Evolutionary conservation across 148 eudicot species (phyloP), one percentile per base, ranked within the genome.

Genomic region (Heliosperma pusillum): DNA sequence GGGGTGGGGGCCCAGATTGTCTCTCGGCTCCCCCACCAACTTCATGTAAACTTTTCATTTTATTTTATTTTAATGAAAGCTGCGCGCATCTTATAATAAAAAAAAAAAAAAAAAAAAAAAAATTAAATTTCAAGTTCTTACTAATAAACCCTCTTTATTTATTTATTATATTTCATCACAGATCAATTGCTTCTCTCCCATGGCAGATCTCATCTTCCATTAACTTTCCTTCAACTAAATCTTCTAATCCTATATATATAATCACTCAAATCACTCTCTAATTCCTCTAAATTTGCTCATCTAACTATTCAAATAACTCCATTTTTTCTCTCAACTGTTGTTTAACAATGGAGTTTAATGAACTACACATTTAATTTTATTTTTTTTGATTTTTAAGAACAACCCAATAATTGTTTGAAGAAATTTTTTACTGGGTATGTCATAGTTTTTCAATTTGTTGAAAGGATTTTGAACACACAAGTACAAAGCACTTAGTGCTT

Each of bases 161-260:
- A n/a, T n/a, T n/a, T n/a, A n/a, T n/a, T 50, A 12, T 50, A 50
- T 50, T 13, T 50, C 55, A 56, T 62, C 74, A 75, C 75, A 75
- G 75, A 4, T 71, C 70, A 78, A 80, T 75, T 47, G 78, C 75
- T 80, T 70, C 17, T 50, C 79, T 80, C 66, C 72, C 27, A 75
- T 80, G 78, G 75, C 79, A 70, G 82, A 80, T 80, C 78, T 80
- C 82, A 70, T 70, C 82, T 80, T 80, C 82, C 78, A 50, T 74
- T 75, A 74, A 69, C 71, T 47, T 80, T 74, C 75, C 69, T 55
- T 36, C 67, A 30, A 19, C 19, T 59, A 27, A 61, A 24, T 55
- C 50, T 55, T 29, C 59, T 17, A 25, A 21, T 53, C 36, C 36
- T 69, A 59, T 70, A 75, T 60, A 69, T 70, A 62, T 47, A 36